Conservation (phyloP, 768 basidiomycete species). For the Mycena galericulata region DNA sequence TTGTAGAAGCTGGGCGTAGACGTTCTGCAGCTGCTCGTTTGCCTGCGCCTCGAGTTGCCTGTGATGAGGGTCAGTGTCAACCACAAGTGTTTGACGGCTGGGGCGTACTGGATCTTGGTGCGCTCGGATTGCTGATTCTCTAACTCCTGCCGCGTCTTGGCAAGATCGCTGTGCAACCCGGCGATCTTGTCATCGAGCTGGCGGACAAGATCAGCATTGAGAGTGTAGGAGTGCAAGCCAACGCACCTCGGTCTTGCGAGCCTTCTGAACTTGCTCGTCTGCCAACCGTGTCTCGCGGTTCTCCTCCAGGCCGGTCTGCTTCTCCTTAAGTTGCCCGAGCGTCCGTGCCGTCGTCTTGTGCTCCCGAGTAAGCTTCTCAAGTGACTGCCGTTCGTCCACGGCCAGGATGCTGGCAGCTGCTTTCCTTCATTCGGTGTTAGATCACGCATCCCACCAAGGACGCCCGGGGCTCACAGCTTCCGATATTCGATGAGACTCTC, state of each 20-base stretch:
- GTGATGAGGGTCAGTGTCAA: not conserved
- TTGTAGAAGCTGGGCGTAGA: constrained; percentile 87
- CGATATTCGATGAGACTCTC: constrained; percentile 91
- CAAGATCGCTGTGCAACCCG: constrained; percentile 70
- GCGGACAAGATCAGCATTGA: not conserved
- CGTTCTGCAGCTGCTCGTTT: constrained; percentile 89
- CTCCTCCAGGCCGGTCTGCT: constrained; percentile 71
- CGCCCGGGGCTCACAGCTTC: constrained; percentile 65
- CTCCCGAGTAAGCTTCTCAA: constrained; percentile 85
- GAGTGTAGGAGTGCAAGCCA: not conserved
- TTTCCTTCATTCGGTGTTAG: constrained; percentile 64
- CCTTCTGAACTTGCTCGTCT: constrained; percentile 61
- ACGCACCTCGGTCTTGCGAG: constrained; percentile 71
- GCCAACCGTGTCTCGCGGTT: constrained; percentile 67
- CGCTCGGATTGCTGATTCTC: constrained; percentile 90
- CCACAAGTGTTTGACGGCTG: not conserved
- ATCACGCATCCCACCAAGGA: not conserved
- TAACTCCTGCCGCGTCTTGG: constrained; percentile 77
- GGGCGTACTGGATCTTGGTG: constrained; percentile 76
- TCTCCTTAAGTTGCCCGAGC: constrained; percentile 74
- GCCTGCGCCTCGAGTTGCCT: constrained; percentile 93
- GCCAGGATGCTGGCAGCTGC: constrained; percentile 82
- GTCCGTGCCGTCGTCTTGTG: constrained; percentile 79
- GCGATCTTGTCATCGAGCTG: constrained; percentile 74
- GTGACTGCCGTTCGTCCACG: constrained; percentile 86